Evolutionary conservation across 2,329 filamentous ascomycete genomes (phyloP), one percentile per base, ranked within the genome.

Genomic region (Epichloe gansuensis): DNA sequence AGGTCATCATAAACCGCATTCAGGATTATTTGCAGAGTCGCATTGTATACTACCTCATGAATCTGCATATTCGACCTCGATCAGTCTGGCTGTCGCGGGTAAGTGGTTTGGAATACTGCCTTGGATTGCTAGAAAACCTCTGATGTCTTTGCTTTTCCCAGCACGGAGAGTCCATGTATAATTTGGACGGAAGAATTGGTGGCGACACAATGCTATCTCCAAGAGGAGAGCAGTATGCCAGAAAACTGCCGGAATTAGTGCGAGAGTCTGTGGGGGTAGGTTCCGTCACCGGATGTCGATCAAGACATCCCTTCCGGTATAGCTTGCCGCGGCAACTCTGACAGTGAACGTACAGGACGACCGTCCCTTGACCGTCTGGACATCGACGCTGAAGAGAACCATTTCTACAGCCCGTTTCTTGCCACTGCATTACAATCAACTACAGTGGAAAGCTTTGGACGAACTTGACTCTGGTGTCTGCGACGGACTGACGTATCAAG

Each of bases 361-460:
- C 59, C 78, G 78, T 7, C 78, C 78, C 15, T 68, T 82, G 35
- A 82, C 78, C 1, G 79, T 82, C 37, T 82, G 78, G 78, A 82
- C 79, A 2, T 82, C 79, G 7, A 80, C 78, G 8, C 67, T 86
- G 31, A 84, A 76, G 67, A 86, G 93, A 54, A 98, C 93, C 13
- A 96, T 95, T 61, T 86, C 93, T 58, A 97, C 91, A 0, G 86
- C 91, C 13, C 84, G 87, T 49, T 88, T 88, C 70, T 80, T 98
- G 1, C 84, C 87, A 2, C 71, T 76, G 12, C 77, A 87, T 55
- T 96, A 91, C 69, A 91, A 96, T 66, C 94, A 96, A 68, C 78
- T 98, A 13, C 90, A 96, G 69, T 98, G 93, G 93, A 98, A 98
- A 73, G 93, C 93, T 0, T 80, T 98, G 3, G 93, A 98, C 64